A percentile compares a stretch with the other conserved stretches of the same genome.
Evolutionary conservation across 345 rosid genomes (phyloP).

Genomic region (Eutrema japonicum): DNA sequence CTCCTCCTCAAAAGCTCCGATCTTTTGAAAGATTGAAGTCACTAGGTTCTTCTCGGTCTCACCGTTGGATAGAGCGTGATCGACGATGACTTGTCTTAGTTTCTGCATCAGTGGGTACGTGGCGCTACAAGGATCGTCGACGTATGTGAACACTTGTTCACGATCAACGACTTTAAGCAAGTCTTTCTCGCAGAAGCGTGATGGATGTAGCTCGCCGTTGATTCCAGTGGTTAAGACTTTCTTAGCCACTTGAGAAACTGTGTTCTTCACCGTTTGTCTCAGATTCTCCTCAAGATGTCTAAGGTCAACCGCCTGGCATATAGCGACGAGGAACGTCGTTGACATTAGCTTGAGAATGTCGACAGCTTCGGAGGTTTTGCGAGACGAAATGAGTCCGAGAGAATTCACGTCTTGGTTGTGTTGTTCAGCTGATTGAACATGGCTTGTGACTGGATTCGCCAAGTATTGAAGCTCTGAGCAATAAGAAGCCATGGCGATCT

Average conservation of each 20-base stretch:
- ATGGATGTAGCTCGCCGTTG: conserved; percentile 69
- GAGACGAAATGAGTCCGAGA: conserved; percentile 67
- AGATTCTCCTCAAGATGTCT: conserved; percentile 78
- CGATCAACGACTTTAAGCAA: conserved; percentile 60
- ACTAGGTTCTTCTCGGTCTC: conserved; percentile 54
- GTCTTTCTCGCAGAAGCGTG: conserved; percentile 69
- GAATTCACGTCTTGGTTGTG: conserved; percentile 86
- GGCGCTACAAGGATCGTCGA: conserved; percentile 67
- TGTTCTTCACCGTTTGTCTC: conserved; percentile 60
- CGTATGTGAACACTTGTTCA: conserved; percentile 57
- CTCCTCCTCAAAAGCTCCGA: conserved; percentile 64
- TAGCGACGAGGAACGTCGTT: conserved; percentile 60
- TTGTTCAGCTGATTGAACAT: conserved; percentile 76
- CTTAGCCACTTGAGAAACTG: conserved; percentile 61
- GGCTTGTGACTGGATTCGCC: conserved; percentile 78
- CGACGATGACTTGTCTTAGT: conserved; percentile 66
- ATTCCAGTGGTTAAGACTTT: conserved; percentile 54
- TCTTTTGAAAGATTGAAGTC: conserved; percentile 68
- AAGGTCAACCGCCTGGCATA: conserved; percentile 73
- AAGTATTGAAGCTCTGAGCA: conserved; percentile 79
- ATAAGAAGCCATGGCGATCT: conserved; percentile 84
- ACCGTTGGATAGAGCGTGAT: conserved; percentile 59
- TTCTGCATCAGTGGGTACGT: conserved; percentile 68
- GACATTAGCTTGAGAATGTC: conserved; percentile 77
- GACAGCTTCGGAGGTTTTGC: conserved; percentile 67